Evolutionary conservation across 371 early-diverging fungal species (phyloP), one percentile per base, ranked within the genome.

Genomic region (Saksenaea vasiformis): DNA sequence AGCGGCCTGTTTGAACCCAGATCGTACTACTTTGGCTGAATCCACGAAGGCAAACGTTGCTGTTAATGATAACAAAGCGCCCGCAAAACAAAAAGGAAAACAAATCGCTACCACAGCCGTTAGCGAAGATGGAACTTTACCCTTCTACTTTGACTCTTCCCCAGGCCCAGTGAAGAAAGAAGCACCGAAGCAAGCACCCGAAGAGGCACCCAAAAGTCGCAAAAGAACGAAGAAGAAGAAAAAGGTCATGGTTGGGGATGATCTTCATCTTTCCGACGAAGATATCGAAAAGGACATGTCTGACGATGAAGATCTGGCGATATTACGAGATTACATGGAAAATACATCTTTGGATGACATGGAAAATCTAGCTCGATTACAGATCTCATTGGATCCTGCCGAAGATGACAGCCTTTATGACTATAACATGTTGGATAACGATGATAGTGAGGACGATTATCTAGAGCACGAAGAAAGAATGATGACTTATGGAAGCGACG

Each of bases 271-370:
- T 10, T 59, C 59, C 9, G 64, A 58, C 5, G 38, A 57, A 26
- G 60, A 68, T 27, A 54, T 47, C 5, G 72, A 68, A 2, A 72
- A 73, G 11, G 70, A 74, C 27, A 60, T 60, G 5, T 38, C 61
- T 13, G 44, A 67, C 7, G 73, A 73, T 34, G 78, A 76, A 35
- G 76, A 79, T 37, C 57, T 78, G 57, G 66, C 57, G 1, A 54
- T 68, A 14, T 73, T 81, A 72, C 59, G 66, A 9, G 82, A 81
- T 58, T 81, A 77, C 43, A 71, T 82, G 14, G 74, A 82, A 34
- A 72, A 77, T 39, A 56, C 69, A 3, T 17, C 38, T 15, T 36
- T 60, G 24, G 27, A 51, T 14, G 39, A 56, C 9, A 36, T 57
- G 2, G 53, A 59, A 63, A 35, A 60, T 14, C 3, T 54, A 41